Percentiles rank a stretch among this genome's conserved stretches.
Conservation (phyloP, 345 rosid species). For the Citrus sp. region DNA sequence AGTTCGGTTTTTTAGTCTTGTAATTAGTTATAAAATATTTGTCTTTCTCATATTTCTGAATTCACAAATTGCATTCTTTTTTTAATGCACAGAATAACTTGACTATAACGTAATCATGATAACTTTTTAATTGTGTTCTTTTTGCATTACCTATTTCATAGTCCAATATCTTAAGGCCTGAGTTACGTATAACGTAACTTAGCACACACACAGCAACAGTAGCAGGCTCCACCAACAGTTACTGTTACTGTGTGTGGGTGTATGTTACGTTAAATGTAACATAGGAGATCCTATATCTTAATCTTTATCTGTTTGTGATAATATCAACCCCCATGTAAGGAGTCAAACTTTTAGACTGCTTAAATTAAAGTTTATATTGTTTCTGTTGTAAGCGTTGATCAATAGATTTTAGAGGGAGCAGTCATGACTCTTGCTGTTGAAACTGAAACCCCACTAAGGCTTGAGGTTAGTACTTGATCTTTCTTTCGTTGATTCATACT, state of each 20-base stretch:
- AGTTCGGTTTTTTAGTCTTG: background rate
- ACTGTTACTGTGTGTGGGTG: too few species aligned
- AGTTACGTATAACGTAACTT: too few species aligned
- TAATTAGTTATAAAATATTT: background rate
- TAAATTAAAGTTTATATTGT: background rate
- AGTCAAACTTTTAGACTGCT: background rate
- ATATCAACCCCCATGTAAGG: background rate
- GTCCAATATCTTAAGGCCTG: too few species aligned
- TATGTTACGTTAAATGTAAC: too few species aligned
- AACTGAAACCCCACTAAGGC: conserved; percentile 27
- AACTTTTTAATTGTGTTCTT: background rate
- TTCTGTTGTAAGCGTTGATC: background rate
- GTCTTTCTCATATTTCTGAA: background rate
- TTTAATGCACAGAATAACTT: background rate
- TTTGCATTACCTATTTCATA: background rate
- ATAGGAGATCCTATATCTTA: too few species aligned
- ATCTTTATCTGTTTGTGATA: too few species aligned
- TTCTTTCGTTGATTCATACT: background rate
- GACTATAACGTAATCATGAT: background rate
- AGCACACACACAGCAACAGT: too few species aligned
- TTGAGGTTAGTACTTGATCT: conserved; percentile 31
- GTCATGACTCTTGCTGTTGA: conserved; percentile 16
- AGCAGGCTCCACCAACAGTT: rapidly evolving
- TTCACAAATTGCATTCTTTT: background rate
- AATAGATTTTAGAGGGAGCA: background rate